A percentile compares a stretch with the other conserved stretches of the same genome.
Evolutionary conservation across 352 stramenopile genomes (phyloP).

Genomic region (Phytophthora sp.): DNA sequence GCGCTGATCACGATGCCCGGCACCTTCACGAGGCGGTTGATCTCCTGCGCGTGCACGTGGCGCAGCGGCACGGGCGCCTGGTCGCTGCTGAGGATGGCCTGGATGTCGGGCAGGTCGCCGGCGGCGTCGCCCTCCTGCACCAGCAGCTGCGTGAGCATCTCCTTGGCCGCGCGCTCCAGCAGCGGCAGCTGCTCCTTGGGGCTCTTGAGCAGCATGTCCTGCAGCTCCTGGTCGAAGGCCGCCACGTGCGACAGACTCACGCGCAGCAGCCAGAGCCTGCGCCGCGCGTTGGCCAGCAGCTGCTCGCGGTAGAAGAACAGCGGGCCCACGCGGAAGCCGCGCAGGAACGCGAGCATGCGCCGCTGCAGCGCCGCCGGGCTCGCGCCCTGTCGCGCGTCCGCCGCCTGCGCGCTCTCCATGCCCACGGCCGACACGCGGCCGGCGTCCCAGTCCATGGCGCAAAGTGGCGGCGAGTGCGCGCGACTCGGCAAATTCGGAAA

Average conservation of each 20-base stretch:
- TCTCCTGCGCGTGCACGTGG: conserved; percentile 88
- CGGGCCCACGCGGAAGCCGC: conserved; percentile 84
- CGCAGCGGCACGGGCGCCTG: conserved; percentile 74
- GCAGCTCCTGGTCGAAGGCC: conserved; percentile 86
- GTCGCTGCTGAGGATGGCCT: conserved; percentile 85
- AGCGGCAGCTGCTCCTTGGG: conserved; percentile 87
- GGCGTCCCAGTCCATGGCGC: conserved; percentile 83
- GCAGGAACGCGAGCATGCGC: conserved; percentile 83
- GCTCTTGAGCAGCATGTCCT: conserved; percentile 85
- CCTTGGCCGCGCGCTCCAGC: conserved; percentile 86
- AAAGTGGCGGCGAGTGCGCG: neutral
- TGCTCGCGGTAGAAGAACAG: conserved; percentile 92
- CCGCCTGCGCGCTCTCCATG: conserved; percentile 71
- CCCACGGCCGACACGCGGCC: conserved; percentile 82
- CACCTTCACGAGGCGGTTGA: conserved; percentile 91
- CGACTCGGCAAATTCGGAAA: neutral
- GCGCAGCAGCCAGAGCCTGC: conserved; percentile 74
- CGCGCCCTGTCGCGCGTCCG: conserved; percentile 50
- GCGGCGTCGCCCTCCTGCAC: conserved; percentile 13
- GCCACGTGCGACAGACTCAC: conserved; percentile 87
- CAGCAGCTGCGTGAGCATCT: conserved; percentile 72
- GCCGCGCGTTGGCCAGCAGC: conserved; percentile 86
- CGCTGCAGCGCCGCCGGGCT: conserved; percentile 70
- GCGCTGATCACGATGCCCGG: conserved; percentile 98
- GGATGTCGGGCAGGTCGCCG: conserved; percentile 67